These are phyloP conservation scores for Claviceps sp. DNA, from an alignment of 2,329 filamentous ascomycete genomes.

Conservation along the genomic window DNA sequence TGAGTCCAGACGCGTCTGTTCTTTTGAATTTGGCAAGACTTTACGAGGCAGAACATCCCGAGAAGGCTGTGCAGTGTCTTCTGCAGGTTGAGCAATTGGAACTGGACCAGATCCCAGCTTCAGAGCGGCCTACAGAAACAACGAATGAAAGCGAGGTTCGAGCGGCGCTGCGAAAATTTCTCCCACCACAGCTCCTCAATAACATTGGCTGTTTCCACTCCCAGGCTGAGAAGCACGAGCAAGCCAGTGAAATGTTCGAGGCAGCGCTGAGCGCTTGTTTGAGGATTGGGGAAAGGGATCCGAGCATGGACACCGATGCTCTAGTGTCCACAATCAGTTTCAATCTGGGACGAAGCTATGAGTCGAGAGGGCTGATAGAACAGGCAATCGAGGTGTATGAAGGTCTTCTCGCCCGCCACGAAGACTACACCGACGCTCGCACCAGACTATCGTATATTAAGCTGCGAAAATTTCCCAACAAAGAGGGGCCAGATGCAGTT, in stretches of 20 bases:
- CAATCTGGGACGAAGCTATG: conserved; percentile 88
- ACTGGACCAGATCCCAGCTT: conserved; percentile 59
- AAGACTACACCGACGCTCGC: conserved; percentile 84
- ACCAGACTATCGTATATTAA: conserved; percentile 84
- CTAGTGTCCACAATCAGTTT: conserved; percentile 93
- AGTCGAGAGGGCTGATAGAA: conserved; percentile 66
- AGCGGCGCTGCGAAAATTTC: conserved; percentile 54
- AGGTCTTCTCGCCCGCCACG: conserved; percentile 68
- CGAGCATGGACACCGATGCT: conserved; percentile 72
- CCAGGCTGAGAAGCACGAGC: conserved; percentile 67
- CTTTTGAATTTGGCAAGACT: conserved; percentile 82
- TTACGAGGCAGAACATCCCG: conserved; percentile 74
- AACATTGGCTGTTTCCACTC: conserved; percentile 97
- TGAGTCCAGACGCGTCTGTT: conserved; percentile 71
- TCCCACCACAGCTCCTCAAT: conserved; percentile 86
- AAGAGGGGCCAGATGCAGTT: conserved; percentile 77
- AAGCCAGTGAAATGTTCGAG: conserved; percentile 80
- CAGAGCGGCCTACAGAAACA: conserved; percentile 46
- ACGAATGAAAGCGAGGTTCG: conserved; percentile 46
- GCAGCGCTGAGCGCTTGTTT: conserved; percentile 81
- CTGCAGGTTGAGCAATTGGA: conserved; percentile 88
- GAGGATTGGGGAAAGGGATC: conserved; percentile 62
- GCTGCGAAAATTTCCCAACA: conserved; percentile 64
- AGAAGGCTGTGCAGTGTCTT: conserved; percentile 84
- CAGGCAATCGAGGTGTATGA: conserved; percentile 85